Evolutionary conservation across 2,329 filamentous ascomycete species (phyloP), one percentile per base, ranked within the genome.

Genomic region (Venturia carpophila): DNA sequence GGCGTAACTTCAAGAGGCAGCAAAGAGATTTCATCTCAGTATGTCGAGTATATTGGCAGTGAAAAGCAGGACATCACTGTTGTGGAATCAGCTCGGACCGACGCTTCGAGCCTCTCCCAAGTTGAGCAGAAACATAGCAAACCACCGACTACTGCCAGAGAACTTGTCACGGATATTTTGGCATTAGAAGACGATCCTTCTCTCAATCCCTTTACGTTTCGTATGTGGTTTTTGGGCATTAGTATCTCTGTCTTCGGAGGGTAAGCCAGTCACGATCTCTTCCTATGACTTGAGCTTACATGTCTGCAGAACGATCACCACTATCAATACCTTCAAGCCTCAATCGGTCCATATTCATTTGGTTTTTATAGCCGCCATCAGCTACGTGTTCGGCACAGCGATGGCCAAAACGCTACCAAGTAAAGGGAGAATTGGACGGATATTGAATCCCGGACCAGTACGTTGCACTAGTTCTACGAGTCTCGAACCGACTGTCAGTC

Each of bases 361-460:
- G 24, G 76, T 80, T 27, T 80, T 81, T 69, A 65, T 81, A 63
- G 74, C 75, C 1, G 75, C 81, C 21, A 73, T 81, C n/a, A 74
- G 73, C 41, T 81, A 80, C 65, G 69, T 79, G 10, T 67, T 78
- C 10, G 79, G 79, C 17, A 74, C 78, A 60, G 70, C 71, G 9
- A 73, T 79, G 74, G 72, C 75, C 2, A 61, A 68, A 9, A 65
- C 71, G 1, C 74, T 79, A 19, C 77, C 78, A 0, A 71, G 70
- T 13, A 71, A 69, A 58, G 75, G 73, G 17, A 47, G 67, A 11
- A 64, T 78, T 55, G 74, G 74, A 7, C 69, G 71, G 2, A 78
- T 71, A 55, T 63, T 79, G n/a, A 79, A 79, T 45, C 77, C 77
- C 5, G 69, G 70, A 24, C 73, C 76, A 2, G 63, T 64, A 64